Conservation (phyloP, 805 yeast genomes). For the Komagataella ulmi region DNA sequence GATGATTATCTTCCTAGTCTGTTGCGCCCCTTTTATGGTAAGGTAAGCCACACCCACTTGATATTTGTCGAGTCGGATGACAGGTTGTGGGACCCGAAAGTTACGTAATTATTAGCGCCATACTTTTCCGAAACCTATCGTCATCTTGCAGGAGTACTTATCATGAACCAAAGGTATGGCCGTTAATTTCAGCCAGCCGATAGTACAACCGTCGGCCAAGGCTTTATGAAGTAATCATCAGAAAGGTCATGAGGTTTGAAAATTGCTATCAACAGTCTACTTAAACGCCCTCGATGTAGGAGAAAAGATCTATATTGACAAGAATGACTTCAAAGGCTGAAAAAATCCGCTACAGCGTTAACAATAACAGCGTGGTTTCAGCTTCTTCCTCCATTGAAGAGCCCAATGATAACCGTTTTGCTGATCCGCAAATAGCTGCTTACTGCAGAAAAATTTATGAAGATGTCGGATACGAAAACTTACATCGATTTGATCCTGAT, state of each 20-base stretch:
- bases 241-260: too few relatives aligned
- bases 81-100: too few relatives aligned
- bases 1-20: neutral
- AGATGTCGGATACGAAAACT: constrained; percentile 14
- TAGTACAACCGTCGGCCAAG: too few relatives aligned
- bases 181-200: too few relatives aligned
- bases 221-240: too few relatives aligned
- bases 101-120: too few relatives aligned
- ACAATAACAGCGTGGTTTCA: neutral
- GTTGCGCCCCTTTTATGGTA: neutral
- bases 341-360: neutral
- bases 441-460: constrained; percentile 33
- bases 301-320: neutral
- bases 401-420: constrained; percentile 17
- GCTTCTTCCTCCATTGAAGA: neutral
- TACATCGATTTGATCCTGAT: constrained; percentile 6
- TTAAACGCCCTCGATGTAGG: neutral
- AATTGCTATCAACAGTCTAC: neutral
- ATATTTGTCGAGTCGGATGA: too few relatives aligned
- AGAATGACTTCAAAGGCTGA: neutral
- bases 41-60: too few relatives aligned
- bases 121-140: too few relatives aligned
- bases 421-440: constrained; percentile 31
- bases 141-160: too few relatives aligned
- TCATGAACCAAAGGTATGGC: too few relatives aligned